phyloP scores from a whole-genome alignment of 352 stramenopile species.

The Phytophthora multivora region DNA sequence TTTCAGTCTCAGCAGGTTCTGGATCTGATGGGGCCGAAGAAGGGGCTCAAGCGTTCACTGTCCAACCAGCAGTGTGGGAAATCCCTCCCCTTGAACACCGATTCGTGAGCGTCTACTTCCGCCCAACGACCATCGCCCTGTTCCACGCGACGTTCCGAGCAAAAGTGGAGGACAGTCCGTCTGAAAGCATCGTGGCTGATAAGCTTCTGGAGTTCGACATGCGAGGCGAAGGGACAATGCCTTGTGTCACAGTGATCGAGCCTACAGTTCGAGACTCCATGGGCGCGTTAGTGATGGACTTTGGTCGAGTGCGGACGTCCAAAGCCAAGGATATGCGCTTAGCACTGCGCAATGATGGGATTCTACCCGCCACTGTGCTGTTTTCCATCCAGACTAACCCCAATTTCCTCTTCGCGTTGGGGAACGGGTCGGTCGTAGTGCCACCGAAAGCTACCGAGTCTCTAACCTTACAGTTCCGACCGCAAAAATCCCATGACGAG shows the following conservation, averaged over 20 bases:
- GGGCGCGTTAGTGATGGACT: conserved; percentile 78
- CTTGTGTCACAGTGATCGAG: conserved; percentile 90
- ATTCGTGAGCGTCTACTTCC: conserved; percentile 95
- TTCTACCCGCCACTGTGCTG: conserved; percentile 90
- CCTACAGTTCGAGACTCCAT: conserved; percentile 66
- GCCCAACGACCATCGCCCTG: conserved; percentile 82
- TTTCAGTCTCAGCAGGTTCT: conserved; percentile 56
- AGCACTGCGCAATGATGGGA: conserved; percentile 90
- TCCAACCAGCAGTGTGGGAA: conserved; percentile 91
- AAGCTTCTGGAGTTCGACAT: conserved; percentile 89
- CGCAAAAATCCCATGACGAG: conserved; percentile 76
- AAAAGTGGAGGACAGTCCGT: conserved; percentile 78
- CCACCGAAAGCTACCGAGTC: conserved; percentile 64
- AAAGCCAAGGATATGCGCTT: conserved; percentile 75
- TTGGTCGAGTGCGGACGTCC: conserved; percentile 74
- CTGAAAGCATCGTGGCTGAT: conserved; percentile 28
- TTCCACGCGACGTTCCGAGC: conserved; percentile 87
- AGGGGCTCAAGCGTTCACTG: conserved; percentile 67
- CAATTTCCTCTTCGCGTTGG: conserved; percentile 75
- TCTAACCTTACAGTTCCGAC: conserved; percentile 84
- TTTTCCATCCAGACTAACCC: conserved; percentile 86
- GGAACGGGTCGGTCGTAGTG: conserved; percentile 80
- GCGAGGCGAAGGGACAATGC: conserved; percentile 92
- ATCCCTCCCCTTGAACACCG: conserved; percentile 94
- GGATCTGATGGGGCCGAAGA: conserved; percentile 9